Conservation (phyloP, 139 green algal genomes). For the Picochlorum sp. region DNA sequence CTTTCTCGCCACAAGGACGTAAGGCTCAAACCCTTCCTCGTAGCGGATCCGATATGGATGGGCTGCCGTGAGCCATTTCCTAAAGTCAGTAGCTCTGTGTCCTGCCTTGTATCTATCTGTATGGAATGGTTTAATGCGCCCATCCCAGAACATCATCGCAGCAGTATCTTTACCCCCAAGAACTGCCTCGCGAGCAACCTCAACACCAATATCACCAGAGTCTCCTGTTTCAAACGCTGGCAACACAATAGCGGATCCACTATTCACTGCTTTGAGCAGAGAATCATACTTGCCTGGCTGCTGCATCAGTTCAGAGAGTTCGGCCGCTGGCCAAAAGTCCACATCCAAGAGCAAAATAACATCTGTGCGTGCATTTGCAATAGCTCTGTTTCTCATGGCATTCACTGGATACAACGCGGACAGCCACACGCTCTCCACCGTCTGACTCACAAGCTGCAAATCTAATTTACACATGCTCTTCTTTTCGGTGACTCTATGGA, state of each 20-base stretch:
- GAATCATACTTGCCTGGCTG: slow-evolving; percentile 27
- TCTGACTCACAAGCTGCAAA: slow-evolving; percentile 30
- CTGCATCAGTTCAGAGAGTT: slow-evolving; percentile 29
- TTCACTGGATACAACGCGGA: slow-evolving; percentile 38
- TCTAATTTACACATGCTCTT: slow-evolving; percentile 38
- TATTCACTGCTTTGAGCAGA: slow-evolving; percentile 12
- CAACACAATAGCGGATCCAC: slow-evolving; percentile 27
- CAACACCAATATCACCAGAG: slow-evolving; percentile 28
- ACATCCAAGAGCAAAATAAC: slow-evolving; percentile 37
- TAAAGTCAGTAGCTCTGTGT: slow-evolving; percentile 35
- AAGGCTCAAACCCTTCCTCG: slow-evolving; percentile 37
- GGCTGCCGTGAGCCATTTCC: slow-evolving; percentile 24
- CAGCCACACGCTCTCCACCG: slow-evolving; percentile 33
- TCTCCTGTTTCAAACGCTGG: slow-evolving; percentile 34
- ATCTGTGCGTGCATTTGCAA: slow-evolving; percentile 31
- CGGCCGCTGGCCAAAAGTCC: slow-evolving; percentile 33
- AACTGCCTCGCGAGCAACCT: slow-evolving; percentile 29
- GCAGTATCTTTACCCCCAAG: slow-evolving; percentile 27
- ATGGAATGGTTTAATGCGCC: slow-evolving; percentile 36
- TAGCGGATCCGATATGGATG: slow-evolving; percentile 30
- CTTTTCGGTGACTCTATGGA: slow-evolving; percentile 30
- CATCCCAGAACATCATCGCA: slow-evolving; percentile 31
- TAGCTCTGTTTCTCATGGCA: slow-evolving; percentile 34
- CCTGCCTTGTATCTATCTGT: slow-evolving; percentile 32
- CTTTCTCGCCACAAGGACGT: slow-evolving; percentile 26